Conservation (phyloP, 73 alveolate species). For the Stentor coeruleus region DNA sequence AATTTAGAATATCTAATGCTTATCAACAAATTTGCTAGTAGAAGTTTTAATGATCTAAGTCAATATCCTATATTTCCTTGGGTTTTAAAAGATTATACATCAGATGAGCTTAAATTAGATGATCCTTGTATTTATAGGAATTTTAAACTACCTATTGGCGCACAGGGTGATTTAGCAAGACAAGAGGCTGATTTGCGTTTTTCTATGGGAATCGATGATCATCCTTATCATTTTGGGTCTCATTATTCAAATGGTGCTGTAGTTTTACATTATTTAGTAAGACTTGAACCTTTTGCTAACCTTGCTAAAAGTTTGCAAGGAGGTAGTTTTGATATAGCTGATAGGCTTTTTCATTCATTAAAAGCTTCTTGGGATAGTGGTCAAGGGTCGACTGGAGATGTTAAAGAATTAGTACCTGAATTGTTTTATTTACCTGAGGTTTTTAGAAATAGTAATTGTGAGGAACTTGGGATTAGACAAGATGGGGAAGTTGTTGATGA, state of each 20-base stretch:
- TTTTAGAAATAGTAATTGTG: conserved; percentile 42
- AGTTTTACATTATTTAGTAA: conserved; percentile 77
- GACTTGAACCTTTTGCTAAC: conserved; percentile 90
- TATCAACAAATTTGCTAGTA: conserved; percentile 76
- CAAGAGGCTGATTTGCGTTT: background rate
- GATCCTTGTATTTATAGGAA: conserved; percentile 77
- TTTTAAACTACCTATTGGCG: conserved; percentile 92
- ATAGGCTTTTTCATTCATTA: conserved; percentile 80
- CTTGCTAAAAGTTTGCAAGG: conserved; percentile 83
- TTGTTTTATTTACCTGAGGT: conserved; percentile 91
- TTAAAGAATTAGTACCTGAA: conserved; percentile 95
- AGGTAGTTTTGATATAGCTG: conserved; percentile 85
- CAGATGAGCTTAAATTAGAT: conserved; percentile 39
- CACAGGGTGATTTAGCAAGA: conserved; percentile 38
- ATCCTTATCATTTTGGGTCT: conserved; percentile 81
- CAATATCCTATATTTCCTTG: conserved; percentile 98
- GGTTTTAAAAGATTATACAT: conserved; percentile 76
- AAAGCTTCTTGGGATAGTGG: conserved; percentile 71
- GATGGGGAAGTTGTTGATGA: conserved; percentile 70
- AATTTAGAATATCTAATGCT: conserved; percentile 78
- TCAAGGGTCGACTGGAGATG: conserved; percentile 82
- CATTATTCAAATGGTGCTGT: conserved; percentile 95
- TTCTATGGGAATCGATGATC: background rate
- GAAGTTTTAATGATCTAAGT: conserved; percentile 85
- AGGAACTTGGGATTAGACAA: conserved; percentile 74